phyloP scores from a whole-genome alignment of 129 eudicot species.

The Sambucus nigra region DNA sequence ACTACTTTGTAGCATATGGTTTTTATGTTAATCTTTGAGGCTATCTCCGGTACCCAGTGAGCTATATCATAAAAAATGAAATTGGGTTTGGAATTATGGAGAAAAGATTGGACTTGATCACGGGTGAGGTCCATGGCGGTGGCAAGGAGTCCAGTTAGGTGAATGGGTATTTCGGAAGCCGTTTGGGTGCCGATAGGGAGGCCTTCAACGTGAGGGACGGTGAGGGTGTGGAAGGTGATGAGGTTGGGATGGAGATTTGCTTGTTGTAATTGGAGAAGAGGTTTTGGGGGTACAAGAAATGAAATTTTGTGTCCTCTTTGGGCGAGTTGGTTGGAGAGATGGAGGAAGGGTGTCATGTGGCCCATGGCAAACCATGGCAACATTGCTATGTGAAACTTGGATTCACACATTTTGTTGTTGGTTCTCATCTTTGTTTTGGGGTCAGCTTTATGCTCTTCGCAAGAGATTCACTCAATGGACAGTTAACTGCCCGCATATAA shows the following conservation, averaged over 20 bases:
- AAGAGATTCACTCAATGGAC: no score
- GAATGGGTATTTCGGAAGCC: conserved; percentile 38
- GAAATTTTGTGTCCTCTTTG: conserved; percentile 31
- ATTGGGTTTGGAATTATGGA: conserved; percentile 26
- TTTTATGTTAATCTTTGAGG: conserved; percentile 25
- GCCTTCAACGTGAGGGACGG: conserved; percentile 33
- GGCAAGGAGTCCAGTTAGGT: conserved; percentile 16
- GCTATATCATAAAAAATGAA: conserved; percentile 52
- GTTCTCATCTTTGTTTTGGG: no score
- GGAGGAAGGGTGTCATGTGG: conserved; percentile 43
- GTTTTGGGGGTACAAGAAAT: conserved; percentile 27
- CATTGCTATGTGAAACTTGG: conserved; percentile 20
- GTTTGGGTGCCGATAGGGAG: conserved; percentile 42
- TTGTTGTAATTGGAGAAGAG: conserved; percentile 17
- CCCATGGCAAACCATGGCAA: conserved; percentile 55
- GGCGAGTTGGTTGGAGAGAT: conserved; percentile 44
- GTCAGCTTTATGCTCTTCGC: no score
- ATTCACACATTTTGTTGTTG: no score
- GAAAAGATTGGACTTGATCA: conserved; percentile 21
- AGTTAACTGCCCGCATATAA: no score
- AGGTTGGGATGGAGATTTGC: conserved; percentile 24
- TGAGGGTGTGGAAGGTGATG: conserved; percentile 23
- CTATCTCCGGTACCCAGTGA: conserved; percentile 46
- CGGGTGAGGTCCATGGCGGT: conserved; percentile 38
- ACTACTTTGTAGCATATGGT: conserved; percentile 33